Conservation (phyloP, 805 yeast genomes). For the Wickerhamiella azyma region DNA sequence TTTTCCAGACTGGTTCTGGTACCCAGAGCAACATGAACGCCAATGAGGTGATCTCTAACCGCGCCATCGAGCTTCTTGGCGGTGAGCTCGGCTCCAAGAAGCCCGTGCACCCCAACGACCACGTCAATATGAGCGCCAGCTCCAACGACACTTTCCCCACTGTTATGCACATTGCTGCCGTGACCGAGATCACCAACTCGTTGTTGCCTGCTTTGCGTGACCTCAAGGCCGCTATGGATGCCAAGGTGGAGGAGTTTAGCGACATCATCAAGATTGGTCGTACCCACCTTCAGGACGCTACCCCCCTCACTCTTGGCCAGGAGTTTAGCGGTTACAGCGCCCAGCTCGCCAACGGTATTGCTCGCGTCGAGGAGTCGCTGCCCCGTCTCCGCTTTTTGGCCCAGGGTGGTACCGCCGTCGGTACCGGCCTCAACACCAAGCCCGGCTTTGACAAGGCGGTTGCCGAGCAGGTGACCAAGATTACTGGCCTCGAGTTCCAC, state of each 20-base stretch:
- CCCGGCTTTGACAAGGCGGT: conserved; percentile 78
- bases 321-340: conserved; percentile 95
- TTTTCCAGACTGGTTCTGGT: conserved; percentile 98
- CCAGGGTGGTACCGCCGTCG: conserved; percentile 99
- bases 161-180: conserved; percentile 99
- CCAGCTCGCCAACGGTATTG: conserved; percentile 83
- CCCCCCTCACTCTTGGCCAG: conserved; percentile 95
- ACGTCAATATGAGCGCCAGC: conserved; percentile 97
- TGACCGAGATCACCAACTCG: conserved; percentile 61
- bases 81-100: conserved; percentile 83
- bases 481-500: conserved; percentile 77
- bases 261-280: conserved; percentile 96
- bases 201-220: conserved; percentile 69
- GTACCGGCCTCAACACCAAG: conserved; percentile 93
- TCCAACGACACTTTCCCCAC: conserved; percentile 99
- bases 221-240: conserved; percentile 64
- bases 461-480: conserved; percentile 71
- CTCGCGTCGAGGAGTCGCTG: conserved; percentile 63
- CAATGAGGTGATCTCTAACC: conserved; percentile 94
- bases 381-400: conserved; percentile 73
- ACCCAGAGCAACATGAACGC: conserved; percentile 99
- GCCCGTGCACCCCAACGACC: conserved; percentile 97
- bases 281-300: conserved; percentile 97
- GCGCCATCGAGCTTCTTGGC: conserved; percentile 93
- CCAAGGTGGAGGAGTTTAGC: conserved; percentile 69